A percentile compares a stretch with the other conserved stretches of the same genome.
Evolutionary conservation across 441 rosid genomes (phyloP).

Genomic region (Croton setiger): DNA sequence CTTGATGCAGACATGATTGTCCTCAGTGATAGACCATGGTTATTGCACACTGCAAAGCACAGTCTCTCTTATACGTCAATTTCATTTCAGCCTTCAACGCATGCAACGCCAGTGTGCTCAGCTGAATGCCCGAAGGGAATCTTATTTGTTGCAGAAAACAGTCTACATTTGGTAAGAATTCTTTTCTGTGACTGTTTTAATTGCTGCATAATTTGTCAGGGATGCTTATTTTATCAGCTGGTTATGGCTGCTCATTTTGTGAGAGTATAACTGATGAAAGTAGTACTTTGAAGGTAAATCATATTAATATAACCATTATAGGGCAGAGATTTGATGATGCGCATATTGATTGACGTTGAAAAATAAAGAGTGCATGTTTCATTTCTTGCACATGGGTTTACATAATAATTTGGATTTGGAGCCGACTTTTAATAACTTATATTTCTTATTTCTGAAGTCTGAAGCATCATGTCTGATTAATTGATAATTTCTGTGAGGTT

Average conservation of each 20-base stretch:
- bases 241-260: not conserved
- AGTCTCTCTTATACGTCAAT: conserved; percentile 88
- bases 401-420: not conserved
- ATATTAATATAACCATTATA: not conserved
- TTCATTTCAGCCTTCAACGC: conserved; percentile 93
- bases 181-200: conserved; percentile 12
- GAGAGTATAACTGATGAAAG: not conserved
- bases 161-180: conserved; percentile 83
- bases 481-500: not conserved
- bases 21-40: conserved; percentile 98
- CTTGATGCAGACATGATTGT: conserved; percentile 84
- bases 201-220: conserved; percentile 19
- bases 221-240: not conserved
- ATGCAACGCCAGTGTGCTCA: conserved; percentile 92
- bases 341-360: not conserved
- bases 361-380: not conserved
- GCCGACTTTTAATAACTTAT: not conserved
- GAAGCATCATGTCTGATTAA: not conserved
- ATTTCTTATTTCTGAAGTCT: not conserved
- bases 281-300: not conserved
- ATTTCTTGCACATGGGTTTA: not conserved
- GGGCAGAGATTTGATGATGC: not conserved
- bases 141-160: conserved; percentile 91
- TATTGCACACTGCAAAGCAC: conserved; percentile 90
- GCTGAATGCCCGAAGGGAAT: conserved; percentile 92